phyloP scores from a whole-genome alignment of 805 yeast species.

The Pichia manshurica region DNA sequence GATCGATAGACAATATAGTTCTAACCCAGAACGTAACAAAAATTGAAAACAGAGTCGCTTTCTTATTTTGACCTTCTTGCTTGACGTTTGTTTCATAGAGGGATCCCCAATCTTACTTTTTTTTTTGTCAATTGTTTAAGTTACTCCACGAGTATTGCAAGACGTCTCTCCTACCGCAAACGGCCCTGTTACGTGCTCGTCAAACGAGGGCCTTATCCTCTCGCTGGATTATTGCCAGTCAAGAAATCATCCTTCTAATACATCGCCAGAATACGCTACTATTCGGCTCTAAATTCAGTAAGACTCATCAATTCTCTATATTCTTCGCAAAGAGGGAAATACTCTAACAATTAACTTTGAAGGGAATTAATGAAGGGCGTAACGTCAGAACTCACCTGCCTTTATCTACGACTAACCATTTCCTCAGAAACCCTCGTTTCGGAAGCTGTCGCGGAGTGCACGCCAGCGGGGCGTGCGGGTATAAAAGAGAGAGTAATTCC shows the following conservation, averaged over 20 bases:
- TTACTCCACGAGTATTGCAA: too few relatives aligned
- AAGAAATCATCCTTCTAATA: neutral
- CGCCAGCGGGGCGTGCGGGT: neutral
- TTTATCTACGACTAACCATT: too few relatives aligned
- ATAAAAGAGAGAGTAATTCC: neutral
- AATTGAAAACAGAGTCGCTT: constrained; percentile 1
- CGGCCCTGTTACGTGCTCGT: too few relatives aligned
- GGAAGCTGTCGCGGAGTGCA: neutral
- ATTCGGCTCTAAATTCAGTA: constrained; percentile 12
- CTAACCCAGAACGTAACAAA: too few relatives aligned
- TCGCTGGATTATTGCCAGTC: neutral
- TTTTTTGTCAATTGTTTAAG: too few relatives aligned
- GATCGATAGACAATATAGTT: too few relatives aligned
- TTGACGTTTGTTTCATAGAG: too few relatives aligned
- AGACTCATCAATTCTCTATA: neutral
- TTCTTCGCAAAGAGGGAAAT: neutral
- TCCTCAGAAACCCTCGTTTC: constrained; percentile 3
- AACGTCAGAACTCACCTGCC: too few relatives aligned
- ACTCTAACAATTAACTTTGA: constrained; percentile 1
- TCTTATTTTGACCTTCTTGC: neutral
- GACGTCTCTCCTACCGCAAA: too few relatives aligned
- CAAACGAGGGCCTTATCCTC: neutral
- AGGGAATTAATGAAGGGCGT: neutral
- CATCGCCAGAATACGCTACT: constrained; percentile 13
- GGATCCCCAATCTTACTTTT: too few relatives aligned